Conservation (phyloP, 1,284 basidiomycete species). For the Cryptococcus sp. region DNA sequence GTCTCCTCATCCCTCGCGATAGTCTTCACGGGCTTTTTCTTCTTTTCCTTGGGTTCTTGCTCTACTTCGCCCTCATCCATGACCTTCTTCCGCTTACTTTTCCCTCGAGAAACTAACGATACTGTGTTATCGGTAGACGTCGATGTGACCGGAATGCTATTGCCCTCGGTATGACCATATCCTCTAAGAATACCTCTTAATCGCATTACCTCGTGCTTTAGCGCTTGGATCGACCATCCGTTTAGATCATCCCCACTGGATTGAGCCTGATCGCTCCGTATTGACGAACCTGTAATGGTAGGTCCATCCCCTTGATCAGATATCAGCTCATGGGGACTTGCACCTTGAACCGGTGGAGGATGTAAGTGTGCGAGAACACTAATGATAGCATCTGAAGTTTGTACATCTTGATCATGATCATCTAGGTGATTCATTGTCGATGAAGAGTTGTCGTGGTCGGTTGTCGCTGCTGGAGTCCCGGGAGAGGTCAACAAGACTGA, state of each 20-base stretch:
- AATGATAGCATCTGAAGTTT: slow-evolving; percentile 9
- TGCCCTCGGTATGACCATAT: background rate
- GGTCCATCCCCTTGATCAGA: no score
- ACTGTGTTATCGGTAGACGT: background rate
- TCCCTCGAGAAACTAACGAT: background rate
- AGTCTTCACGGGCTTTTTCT: background rate
- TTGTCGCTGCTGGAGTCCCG: no score
- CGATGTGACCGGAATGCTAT: background rate
- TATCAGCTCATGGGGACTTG: background rate
- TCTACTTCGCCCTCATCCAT: background rate
- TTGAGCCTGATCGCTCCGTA: background rate
- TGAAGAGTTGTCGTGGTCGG: no score
- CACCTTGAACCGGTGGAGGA: background rate
- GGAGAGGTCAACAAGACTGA: no score
- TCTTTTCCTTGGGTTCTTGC: background rate
- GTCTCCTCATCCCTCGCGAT: slow-evolving; percentile 12
- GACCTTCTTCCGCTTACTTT: background rate
- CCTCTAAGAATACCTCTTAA: background rate
- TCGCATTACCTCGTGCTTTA: background rate
- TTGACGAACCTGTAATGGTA: no score
- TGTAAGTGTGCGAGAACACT: slow-evolving; percentile 8
- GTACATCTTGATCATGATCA: no score
- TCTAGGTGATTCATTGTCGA: no score
- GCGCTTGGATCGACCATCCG: no score
- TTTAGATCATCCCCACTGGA: background rate